Conservation (phyloP, 2,329 filamentous ascomycete species). For the Aureobasidium sp. region DNA sequence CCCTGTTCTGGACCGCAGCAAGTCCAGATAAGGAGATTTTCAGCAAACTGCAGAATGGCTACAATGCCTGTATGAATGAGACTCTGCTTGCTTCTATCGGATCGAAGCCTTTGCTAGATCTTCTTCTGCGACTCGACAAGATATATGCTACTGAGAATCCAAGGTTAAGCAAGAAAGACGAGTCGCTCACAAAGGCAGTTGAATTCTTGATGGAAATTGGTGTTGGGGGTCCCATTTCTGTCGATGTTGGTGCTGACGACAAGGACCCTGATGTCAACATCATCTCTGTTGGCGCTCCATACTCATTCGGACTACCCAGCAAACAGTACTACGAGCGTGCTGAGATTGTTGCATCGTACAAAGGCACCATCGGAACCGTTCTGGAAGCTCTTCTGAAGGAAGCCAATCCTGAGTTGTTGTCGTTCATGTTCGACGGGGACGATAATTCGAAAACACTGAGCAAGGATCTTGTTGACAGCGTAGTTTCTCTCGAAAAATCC, state of each 20-base stretch:
- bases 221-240: not conserved
- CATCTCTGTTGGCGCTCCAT: constrained; percentile 40
- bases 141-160: constrained; percentile 26
- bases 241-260: constrained; percentile 37
- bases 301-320: constrained; percentile 51
- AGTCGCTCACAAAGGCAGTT: constrained; percentile 25
- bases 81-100: constrained; percentile 50
- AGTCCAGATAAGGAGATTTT: constrained; percentile 54
- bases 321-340: constrained; percentile 55
- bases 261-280: constrained; percentile 49
- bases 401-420: constrained; percentile 19
- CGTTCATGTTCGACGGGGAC: constrained; percentile 22
- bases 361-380: constrained; percentile 36
- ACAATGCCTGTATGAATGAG: constrained; percentile 61
- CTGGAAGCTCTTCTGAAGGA: constrained; percentile 32
- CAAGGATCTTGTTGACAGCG: constrained; percentile 42
- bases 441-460: constrained; percentile 17
- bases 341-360: constrained; percentile 47
- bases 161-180: constrained; percentile 23
- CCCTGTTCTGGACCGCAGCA: constrained; percentile 14
- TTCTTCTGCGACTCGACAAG: constrained; percentile 48
- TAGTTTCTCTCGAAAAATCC: constrained; percentile 9
- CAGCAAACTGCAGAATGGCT: constrained; percentile 56
- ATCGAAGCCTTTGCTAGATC: constrained; percentile 47
- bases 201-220: constrained; percentile 11